A percentile compares a stretch with the other conserved stretches of the same genome.
Evolutionary conservation across 768 basidiomycete genomes (phyloP).

Genomic region (Cystofilobasidium macerans): DNA sequence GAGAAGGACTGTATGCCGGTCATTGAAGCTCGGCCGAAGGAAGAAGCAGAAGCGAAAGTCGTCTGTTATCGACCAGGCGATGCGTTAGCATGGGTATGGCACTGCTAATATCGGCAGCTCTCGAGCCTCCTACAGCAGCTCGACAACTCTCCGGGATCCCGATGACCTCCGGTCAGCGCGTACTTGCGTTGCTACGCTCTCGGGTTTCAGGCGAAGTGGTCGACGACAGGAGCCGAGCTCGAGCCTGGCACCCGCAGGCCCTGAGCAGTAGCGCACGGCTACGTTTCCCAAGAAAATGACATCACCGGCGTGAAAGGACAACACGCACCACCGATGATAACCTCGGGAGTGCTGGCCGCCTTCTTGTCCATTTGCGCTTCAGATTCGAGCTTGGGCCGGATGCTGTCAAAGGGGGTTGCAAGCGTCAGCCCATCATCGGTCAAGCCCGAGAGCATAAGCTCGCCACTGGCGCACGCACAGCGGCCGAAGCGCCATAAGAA

Average conservation of each 20-base stretch:
- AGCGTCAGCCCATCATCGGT: not conserved
- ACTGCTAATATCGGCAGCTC: no score
- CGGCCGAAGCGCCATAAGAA: slow-evolving; percentile 4
- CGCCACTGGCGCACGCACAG: not conserved
- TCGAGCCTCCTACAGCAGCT: no score
- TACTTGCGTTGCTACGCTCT: no score
- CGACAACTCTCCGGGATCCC: no score
- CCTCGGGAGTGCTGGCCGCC: not conserved
- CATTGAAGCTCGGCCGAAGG: slow-evolving; percentile 4
- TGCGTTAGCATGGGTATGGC: not conserved
- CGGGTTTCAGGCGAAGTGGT: no score
- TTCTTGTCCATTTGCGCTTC: slow-evolving; percentile 5
- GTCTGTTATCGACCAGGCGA: slow-evolving; percentile 3
- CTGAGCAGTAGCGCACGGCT: no score
- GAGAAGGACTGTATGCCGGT: slow-evolving; percentile 22
- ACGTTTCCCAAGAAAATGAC: no score
- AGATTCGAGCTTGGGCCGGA: slow-evolving; percentile 9
- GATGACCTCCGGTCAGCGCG: no score
- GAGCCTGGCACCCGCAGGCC: no score
- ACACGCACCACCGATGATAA: slow-evolving; percentile 5
- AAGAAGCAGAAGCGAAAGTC: slow-evolving; percentile 21
- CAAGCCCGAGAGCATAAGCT: slow-evolving; percentile 2
- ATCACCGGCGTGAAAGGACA: no score
- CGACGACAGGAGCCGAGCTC: no score
- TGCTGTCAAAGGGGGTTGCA: not conserved